Base-by-base conservation (phyloP, 2,329 filamentous ascomycete species). In the Pseudogymnoascus sp. region DNA sequence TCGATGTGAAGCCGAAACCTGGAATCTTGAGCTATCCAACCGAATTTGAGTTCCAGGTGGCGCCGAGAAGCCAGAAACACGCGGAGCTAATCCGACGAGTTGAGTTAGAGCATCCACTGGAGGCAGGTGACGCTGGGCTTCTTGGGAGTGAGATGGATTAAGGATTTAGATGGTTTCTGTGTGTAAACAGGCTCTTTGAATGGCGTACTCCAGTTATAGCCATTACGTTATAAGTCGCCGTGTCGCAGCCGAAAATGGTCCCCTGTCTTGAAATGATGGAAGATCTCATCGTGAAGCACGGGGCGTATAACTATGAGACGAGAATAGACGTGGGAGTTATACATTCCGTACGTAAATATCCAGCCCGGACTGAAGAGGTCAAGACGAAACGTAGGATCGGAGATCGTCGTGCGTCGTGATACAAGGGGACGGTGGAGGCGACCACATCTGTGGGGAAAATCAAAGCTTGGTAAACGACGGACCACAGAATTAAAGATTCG, bases 1-100 rank as follows among this genome's bases (percentile, higher is more conserved):
- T 57, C 15, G 55, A 57, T 57, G 55, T 19, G n/a, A 57, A 57
- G 10, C 55, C 30, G 13, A 57, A 38, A 26, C 55, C 55, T 23
- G 55, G 55, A 10, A 57, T 57, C 55, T 19, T 57, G 15, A 57
- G 26, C 28, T 57, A 57, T 18, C 55, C 55, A 15, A 38, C 30
- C 7, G 55, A 35, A 39, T 57, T 57, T 15, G 19, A 57, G 19
- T 57, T 57, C 55, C 18, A 57, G 9, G 35, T 37, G n/a, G 55
- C 6, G 15, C 33, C 35, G 55, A 38, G 55, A 38, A 57, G 55
- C 33, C 19, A 57, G 55, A 57, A 57, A 30, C 55, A 57, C 15
- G 23, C 23, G 55, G 15, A 39, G n/a, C 23, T 57, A 39, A 57
- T 57, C 55, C 30, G 30, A 18, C 13, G 19, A 5, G 55, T 28